Conservation (phyloP, 2,329 filamentous ascomycete genomes). For the Dactylellina sp. region DNA sequence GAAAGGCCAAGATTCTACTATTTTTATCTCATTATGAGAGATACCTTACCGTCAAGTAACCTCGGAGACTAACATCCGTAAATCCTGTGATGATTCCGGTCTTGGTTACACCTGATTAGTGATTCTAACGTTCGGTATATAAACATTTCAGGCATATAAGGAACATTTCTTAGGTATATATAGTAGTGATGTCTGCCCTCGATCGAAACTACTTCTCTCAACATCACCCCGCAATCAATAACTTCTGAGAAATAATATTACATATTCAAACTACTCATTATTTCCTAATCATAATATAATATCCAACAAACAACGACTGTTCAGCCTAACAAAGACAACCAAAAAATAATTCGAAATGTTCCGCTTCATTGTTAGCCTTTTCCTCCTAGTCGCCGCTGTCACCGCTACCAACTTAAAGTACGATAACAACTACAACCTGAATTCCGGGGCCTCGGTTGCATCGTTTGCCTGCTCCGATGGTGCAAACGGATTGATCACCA, state of each 20-base stretch:
- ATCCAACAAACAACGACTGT: no score
- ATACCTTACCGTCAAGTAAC: constrained; percentile 12
- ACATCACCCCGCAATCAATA: no score
- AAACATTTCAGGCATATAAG: neutral
- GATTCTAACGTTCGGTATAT: neutral
- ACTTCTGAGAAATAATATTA: no score
- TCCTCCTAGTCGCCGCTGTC: constrained; percentile 30
- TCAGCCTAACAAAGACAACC: no score
- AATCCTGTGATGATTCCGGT: constrained; percentile 3
- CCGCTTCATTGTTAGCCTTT: constrained; percentile 26
- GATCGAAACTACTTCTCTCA: no score
- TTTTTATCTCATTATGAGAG: constrained; percentile 5
- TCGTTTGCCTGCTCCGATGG: constrained; percentile 44
- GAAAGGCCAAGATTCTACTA: constrained; percentile 7
- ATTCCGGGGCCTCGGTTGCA: constrained; percentile 1
- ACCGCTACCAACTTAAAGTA: constrained; percentile 27
- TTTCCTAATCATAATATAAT: no score
- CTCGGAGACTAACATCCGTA: constrained; percentile 4
- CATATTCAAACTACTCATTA: no score
- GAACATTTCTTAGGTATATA: neutral
- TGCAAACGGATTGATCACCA: constrained; percentile 40
- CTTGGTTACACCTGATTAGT: neutral
- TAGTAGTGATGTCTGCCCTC: constrained; percentile 7
- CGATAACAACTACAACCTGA: constrained; percentile 32
- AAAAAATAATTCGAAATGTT: constrained; percentile 40